A percentile compares a stretch with the other conserved stretches of the same genome.
phyloP scores from a whole-genome alignment of 2,329 filamentous ascomycete species.

The Ilyonectria destructans region DNA sequence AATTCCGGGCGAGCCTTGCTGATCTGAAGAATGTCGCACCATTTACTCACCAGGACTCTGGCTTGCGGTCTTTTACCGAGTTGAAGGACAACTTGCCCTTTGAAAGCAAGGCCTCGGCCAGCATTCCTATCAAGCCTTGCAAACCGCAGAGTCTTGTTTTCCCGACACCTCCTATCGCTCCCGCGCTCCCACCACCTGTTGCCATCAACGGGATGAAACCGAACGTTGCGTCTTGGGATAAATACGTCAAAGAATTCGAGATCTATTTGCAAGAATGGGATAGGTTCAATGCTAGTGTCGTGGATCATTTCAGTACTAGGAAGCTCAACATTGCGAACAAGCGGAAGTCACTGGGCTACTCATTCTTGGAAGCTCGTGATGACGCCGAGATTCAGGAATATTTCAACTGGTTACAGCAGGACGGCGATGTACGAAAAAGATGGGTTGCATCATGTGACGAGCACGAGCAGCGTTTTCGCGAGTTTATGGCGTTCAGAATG shows the following conservation, averaged over 20 bases:
- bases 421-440: slow-evolving; percentile 73
- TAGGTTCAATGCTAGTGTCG: slow-evolving; percentile 67
- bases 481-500: slow-evolving; percentile 68
- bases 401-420: slow-evolving; percentile 73
- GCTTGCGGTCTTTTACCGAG: slow-evolving; percentile 70
- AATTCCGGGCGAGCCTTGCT: slow-evolving; percentile 68
- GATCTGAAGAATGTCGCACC: slow-evolving; percentile 73
- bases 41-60: slow-evolving; percentile 63
- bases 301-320: slow-evolving; percentile 70
- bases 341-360: slow-evolving; percentile 60
- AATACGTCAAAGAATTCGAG: slow-evolving; percentile 69
- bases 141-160: slow-evolving; percentile 60
- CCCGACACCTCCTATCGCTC: slow-evolving; percentile 66
- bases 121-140: slow-evolving; percentile 56
- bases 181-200: slow-evolving; percentile 62
- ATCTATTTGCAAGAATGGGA: slow-evolving; percentile 68
- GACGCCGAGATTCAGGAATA: slow-evolving; percentile 71
- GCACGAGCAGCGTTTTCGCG: slow-evolving; percentile 73
- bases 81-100: slow-evolving; percentile 73
- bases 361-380: slow-evolving; percentile 62
- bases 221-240: slow-evolving; percentile 61
- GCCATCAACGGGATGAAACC: slow-evolving; percentile 63
- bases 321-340: slow-evolving; percentile 60
- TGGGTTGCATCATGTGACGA: slow-evolving; percentile 74
- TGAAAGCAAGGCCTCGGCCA: slow-evolving; percentile 65